phyloP scores from a whole-genome alignment of 306 rosid species.

The Luffa acutangula region DNA sequence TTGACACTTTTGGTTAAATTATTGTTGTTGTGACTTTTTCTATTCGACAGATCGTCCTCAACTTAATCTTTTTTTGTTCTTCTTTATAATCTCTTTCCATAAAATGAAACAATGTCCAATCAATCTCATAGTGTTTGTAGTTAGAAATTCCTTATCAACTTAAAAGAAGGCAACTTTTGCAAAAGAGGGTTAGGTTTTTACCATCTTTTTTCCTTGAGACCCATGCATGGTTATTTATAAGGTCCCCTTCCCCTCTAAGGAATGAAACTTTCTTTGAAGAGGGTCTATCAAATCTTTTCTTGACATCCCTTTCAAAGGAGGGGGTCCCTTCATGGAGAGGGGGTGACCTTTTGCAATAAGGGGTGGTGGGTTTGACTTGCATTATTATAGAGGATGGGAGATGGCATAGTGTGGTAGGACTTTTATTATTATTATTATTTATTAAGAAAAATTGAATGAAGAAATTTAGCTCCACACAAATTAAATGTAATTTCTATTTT shows the following conservation, averaged over 20 bases:
- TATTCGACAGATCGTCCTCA: neutral
- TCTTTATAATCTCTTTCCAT: neutral
- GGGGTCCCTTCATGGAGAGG: neutral
- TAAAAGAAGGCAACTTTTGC: neutral
- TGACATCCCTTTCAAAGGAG: neutral
- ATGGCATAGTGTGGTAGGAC: neutral
- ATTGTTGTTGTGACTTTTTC: neutral
- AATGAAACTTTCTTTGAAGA: constrained; percentile 3
- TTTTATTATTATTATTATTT: neutral
- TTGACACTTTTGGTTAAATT: neutral
- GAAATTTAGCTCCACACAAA: neutral
- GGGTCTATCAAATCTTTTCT: neutral
- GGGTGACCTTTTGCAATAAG: neutral
- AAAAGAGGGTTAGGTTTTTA: neutral
- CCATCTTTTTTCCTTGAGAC: neutral
- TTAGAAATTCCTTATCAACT: neutral
- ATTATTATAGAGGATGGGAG: neutral
- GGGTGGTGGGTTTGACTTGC: constrained; percentile 1
- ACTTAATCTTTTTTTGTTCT: neutral
- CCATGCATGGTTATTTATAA: constrained; percentile 2
- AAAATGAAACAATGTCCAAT: neutral
- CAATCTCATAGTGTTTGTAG: neutral
- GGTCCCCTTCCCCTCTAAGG: neutral
- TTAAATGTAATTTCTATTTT: neutral
- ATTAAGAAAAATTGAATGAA: neutral